Conservation (phyloP, 768 basidiomycete genomes). For the Boletus subcaerulescens region DNA sequence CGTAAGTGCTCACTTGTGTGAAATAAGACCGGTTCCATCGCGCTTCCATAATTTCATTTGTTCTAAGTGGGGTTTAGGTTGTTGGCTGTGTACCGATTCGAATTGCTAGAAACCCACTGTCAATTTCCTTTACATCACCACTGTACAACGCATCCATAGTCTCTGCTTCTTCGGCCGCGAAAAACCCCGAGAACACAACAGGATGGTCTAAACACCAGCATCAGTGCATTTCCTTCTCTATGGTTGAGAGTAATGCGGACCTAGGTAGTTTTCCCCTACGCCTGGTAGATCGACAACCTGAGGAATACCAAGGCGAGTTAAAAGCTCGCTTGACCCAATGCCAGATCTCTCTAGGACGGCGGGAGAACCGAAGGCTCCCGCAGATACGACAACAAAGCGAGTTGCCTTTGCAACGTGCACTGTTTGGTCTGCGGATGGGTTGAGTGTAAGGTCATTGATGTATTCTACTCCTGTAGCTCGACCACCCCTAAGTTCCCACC, state of each 20-base stretch:
- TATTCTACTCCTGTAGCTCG: conserved; percentile 52
- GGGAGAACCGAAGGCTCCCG: conserved; percentile 55
- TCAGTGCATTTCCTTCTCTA: background rate
- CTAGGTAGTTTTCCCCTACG: conserved; percentile 68
- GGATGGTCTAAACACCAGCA: conserved; percentile 28
- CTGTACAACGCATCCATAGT: conserved; percentile 50
- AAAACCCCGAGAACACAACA: conserved; percentile 30
- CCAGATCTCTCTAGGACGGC: conserved; percentile 62
- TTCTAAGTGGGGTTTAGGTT: conserved; percentile 18
- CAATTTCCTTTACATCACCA: conserved; percentile 35
- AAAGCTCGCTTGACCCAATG: conserved; percentile 52
- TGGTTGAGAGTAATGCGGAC: conserved; percentile 24
- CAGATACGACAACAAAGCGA: conserved; percentile 47
- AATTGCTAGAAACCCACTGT: conserved; percentile 33
- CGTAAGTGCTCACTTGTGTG: conserved; percentile 46
- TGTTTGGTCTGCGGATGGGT: conserved; percentile 23
- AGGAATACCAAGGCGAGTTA: conserved; percentile 47
- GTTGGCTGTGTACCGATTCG: conserved; percentile 12
- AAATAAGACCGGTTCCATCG: conserved; percentile 47
- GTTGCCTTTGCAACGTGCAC: conserved; percentile 34
- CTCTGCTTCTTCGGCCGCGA: conserved; percentile 42
- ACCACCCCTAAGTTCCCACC: conserved; percentile 17
- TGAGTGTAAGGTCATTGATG: conserved; percentile 29
- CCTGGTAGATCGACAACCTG: conserved; percentile 64
- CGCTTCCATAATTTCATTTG: conserved; percentile 34